Percentiles rank a stretch among this genome's conserved stretches.
These are phyloP conservation scores for Trichoderma sp. DNA, from an alignment of 2,329 filamentous ascomycete genomes.

Conservation along the genomic window DNA sequence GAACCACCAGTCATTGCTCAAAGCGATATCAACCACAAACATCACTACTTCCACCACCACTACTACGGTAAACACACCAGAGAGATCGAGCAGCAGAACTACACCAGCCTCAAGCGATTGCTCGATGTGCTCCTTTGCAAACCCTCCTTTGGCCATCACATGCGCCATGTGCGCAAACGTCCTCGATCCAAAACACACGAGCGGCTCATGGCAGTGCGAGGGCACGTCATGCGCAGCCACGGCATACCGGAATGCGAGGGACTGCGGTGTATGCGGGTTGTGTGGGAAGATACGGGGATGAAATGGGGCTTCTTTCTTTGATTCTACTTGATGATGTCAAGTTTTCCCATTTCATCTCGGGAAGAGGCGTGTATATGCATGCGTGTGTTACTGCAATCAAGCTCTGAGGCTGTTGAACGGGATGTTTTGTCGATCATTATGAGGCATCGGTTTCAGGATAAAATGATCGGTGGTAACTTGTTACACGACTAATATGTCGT, in stretches of 20 bases:
- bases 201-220: conserved; percentile 66
- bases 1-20: not conserved
- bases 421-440: not conserved
- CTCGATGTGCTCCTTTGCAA: conserved; percentile 70
- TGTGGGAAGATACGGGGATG: conserved; percentile 55
- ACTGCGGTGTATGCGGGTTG: conserved; percentile 70
- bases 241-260: conserved; percentile 68
- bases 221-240: conserved; percentile 58
- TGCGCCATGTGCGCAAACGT: conserved; percentile 75
- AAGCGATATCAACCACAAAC: not conserved
- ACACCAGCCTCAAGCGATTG: conserved; percentile 44
- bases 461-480: not conserved
- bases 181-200: conserved; percentile 57
- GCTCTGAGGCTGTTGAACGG: conserved; percentile 30
- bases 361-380: not conserved
- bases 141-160: conserved; percentile 57
- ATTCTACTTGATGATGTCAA: not conserved
- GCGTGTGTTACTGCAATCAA: not conserved
- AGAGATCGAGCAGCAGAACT: not conserved
- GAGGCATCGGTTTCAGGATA: not conserved
- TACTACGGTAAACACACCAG: not conserved
- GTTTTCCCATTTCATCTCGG: not conserved
- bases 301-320: not conserved
- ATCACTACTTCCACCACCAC: not conserved
- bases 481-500: not conserved